Evolutionary conservation across 1,139 yeast genomes (phyloP).

Genomic region (Hyphopichia fennica): DNA sequence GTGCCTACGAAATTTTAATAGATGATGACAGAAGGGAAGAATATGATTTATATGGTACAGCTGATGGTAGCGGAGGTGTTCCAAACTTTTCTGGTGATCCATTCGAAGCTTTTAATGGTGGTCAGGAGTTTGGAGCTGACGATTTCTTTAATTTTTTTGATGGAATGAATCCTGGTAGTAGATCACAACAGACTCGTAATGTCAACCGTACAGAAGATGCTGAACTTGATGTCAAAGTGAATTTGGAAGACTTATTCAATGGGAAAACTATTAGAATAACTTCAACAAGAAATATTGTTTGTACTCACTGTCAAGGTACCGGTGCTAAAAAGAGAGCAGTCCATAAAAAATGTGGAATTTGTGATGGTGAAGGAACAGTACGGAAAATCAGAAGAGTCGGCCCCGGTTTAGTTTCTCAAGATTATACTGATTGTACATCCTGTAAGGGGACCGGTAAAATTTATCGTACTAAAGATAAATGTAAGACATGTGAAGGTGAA

Average conservation of each 20-base stretch:
- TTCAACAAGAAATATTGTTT: slow-evolving; percentile 70
- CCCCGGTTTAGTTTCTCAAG: slow-evolving; percentile 74
- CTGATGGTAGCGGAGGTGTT: slow-evolving; percentile 29
- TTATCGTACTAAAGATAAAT: slow-evolving; percentile 65
- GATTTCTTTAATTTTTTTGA: slow-evolving; percentile 75
- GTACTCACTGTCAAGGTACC: slow-evolving; percentile 69
- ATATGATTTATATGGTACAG: slow-evolving; percentile 59
- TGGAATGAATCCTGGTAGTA: slow-evolving; percentile 31
- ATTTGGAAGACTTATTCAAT: slow-evolving; percentile 73
- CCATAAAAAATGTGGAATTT: slow-evolving; percentile 56
- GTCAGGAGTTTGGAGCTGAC: slow-evolving; percentile 50
- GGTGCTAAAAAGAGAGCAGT: slow-evolving; percentile 70
- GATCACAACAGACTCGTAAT: slow-evolving; percentile 1
- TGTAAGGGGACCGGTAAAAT: slow-evolving; percentile 76
- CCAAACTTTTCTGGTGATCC: slow-evolving; percentile 36
- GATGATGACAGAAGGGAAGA: slow-evolving; percentile 59
- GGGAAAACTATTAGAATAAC: slow-evolving; percentile 81
- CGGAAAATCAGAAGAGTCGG: slow-evolving; percentile 66
- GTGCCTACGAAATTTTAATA: slow-evolving; percentile 73
- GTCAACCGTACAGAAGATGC: slow-evolving; percentile 63
- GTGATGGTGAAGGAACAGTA: slow-evolving; percentile 72
- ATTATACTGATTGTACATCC: slow-evolving; percentile 59
- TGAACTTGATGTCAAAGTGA: slow-evolving; percentile 57
- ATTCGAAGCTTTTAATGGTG: slow-evolving; percentile 37
- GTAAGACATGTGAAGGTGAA: slow-evolving; percentile 74